Base-by-base conservation (phyloP, 352 stramenopile genomes). In the Pythium dissotocum region DNA sequence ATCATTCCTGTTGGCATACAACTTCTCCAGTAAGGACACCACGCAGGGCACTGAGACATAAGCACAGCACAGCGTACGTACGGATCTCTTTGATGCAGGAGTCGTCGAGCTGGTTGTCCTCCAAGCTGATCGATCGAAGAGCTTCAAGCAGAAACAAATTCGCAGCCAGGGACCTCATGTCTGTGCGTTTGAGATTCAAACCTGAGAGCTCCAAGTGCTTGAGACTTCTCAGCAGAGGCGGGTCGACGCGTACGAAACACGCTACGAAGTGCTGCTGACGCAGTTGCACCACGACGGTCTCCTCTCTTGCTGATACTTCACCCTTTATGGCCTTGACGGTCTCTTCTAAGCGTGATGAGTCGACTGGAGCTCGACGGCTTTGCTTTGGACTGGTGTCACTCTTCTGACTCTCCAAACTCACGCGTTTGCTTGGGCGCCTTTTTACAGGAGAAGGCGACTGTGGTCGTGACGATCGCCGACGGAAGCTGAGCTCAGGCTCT, bases 21-120 rank as follows among this genome's bases (percentile, higher is more conserved):
- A 53, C 4, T 1, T 12, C 12, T 2, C 30, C 46, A 53, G 46
- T n/a, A 21, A 14, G 40, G 30, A 9, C 12, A 38, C 16, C 26
- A 28, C 26, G 16, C 24, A 42, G 9, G 4, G 5, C 5, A 38
- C 6, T 30, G 13, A 40, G 28, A 32, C 8, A 58, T 24, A 35
- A 6, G 10, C 6, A 21, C 21, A 8, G 13, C 21, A 32, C 18
- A 6, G 33, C 21, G 10, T 10, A 28, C 69, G 52, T 61, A 80
- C 73, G 65, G 33, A 83, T 66, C 35, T 79, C 68, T 13, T 63
- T 63, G 44, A 38, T 62, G 40, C 65, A 72, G 9, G 65, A 63
- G 53, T 73, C 67, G 28, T 83, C 73, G n/a, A 82, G 65, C 24
- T 80, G 69, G 57, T 84, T 84, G 60, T 82, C 60, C 4, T 72